phyloP scores from a whole-genome alignment of 2,329 filamentous ascomycete species.

The Beauveria asiatica region DNA sequence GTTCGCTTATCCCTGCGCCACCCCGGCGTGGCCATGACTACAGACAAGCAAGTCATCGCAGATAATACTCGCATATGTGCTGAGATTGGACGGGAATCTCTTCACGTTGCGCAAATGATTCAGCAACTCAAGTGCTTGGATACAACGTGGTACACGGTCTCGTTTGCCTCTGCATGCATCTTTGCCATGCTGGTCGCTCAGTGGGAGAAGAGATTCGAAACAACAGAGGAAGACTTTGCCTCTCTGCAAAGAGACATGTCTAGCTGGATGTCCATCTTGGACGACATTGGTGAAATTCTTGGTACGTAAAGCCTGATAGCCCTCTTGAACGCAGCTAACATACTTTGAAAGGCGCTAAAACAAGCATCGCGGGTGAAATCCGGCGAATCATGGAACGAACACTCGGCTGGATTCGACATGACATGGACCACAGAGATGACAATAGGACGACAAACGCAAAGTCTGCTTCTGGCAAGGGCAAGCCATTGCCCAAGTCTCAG shows the following conservation, averaged over 20 bases:
- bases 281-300: conserved; percentile 56
- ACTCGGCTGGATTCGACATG: conserved; percentile 43
- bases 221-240: conserved; percentile 49
- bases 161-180: conserved; percentile 63
- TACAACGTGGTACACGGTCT: conserved; percentile 69
- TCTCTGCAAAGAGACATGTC: conserved; percentile 60
- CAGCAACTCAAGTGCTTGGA: conserved; percentile 60
- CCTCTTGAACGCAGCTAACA: conserved; percentile 14
- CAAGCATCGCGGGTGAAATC: conserved; percentile 35
- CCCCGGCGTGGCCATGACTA: conserved; percentile 49
- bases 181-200: conserved; percentile 64
- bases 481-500: conserved; percentile 3
- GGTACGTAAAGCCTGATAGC: conserved; percentile 38
- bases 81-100: conserved; percentile 54
- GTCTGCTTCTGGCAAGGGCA: neutral
- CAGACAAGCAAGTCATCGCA: conserved; percentile 45
- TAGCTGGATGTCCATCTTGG: conserved; percentile 59
- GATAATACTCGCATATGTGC: conserved; percentile 60
- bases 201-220: conserved; percentile 56
- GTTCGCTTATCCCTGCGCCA: conserved; percentile 53
- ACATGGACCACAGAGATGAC: conserved; percentile 30
- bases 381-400: conserved; percentile 41
- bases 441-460: conserved; percentile 8
- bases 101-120: conserved; percentile 51
- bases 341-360: conserved; percentile 32